phyloP scores from a whole-genome alignment of 805 yeast genomes.

The Cyberlindnera petersonii region DNA sequence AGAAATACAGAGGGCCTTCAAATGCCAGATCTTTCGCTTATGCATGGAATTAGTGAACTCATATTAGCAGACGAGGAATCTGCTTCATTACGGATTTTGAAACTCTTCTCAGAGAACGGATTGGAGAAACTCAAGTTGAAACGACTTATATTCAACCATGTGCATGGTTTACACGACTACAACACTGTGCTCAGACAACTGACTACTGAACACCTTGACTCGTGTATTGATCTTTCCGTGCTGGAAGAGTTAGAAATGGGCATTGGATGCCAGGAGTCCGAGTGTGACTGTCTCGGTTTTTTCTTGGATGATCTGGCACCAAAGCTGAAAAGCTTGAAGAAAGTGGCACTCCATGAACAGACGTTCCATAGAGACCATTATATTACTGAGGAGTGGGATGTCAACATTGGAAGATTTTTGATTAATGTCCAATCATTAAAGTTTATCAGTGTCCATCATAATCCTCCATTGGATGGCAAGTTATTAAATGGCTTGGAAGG shows the following conservation, averaged over 20 bases:
- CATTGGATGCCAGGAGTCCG: constrained; percentile 49
- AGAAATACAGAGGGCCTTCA: constrained; percentile 9
- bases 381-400: constrained; percentile 53
- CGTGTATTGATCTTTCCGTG: constrained; percentile 28
- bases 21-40: constrained; percentile 5
- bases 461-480: constrained; percentile 53
- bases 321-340: constrained; percentile 22
- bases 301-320: constrained; percentile 39
- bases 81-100: constrained; percentile 35
- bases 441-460: constrained; percentile 51
- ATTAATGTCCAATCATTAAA: constrained; percentile 32
- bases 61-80: constrained; percentile 33
- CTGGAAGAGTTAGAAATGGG: constrained; percentile 45
- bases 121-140: constrained; percentile 30
- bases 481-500: constrained; percentile 71
- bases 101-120: constrained; percentile 23
- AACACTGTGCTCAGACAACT: constrained; percentile 33
- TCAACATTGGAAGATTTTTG: constrained; percentile 41
- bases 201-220: constrained; percentile 29
- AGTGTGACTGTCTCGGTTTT: constrained; percentile 42
- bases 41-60: constrained; percentile 23
- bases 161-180: constrained; percentile 43
- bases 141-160: constrained; percentile 38
- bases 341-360: constrained; percentile 32
- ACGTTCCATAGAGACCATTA: constrained; percentile 40